These are phyloP conservation scores for Gilbertella persicaria DNA, from an alignment of 371 early-diverging fungal genomes.

Conservation along the genomic window DNA sequence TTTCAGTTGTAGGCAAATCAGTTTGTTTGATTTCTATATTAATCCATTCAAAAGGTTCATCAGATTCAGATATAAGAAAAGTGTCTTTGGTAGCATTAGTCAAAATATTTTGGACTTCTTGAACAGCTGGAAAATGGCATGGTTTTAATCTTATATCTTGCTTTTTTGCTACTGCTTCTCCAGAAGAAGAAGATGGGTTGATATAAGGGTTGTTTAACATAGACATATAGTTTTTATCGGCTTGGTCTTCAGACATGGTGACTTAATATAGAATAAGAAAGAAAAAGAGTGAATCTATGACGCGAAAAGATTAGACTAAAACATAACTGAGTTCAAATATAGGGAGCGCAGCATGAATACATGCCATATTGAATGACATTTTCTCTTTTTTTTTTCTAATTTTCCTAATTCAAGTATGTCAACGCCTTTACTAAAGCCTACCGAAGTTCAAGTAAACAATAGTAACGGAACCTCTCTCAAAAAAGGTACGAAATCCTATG, in stretches of 20 bases:
- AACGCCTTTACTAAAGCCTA: not conserved
- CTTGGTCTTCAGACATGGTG: constrained; percentile 6
- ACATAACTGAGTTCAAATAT: not conserved
- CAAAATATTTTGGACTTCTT: constrained; percentile 8
- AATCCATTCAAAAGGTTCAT: constrained; percentile 25
- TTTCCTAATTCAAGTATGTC: not conserved
- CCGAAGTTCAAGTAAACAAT: not conserved
- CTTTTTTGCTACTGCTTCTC: not conserved
- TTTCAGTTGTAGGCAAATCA: constrained; percentile 3
- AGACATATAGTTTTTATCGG: constrained; percentile 14
- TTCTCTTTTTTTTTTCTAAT: not conserved
- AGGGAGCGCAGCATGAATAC: not conserved
- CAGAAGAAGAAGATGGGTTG: constrained; percentile 8
- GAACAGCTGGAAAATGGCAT: constrained; percentile 2
- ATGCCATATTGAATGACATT: not conserved
- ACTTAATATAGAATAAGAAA: not conserved
- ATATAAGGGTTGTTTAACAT: constrained; percentile 28
- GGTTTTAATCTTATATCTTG: constrained; percentile 1
- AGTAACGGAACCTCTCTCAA: not conserved
- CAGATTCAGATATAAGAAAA: constrained; percentile 23
- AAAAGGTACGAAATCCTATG: constrained; percentile 31
- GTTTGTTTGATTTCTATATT: constrained; percentile 1
- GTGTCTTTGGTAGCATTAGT: constrained; percentile 4
- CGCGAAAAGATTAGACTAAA: too few relatives aligned
- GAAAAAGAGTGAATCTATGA: too few relatives aligned